Evolutionary conservation across 345 rosid species (phyloP).

Genomic region (Eucalyptus sp.): DNA sequence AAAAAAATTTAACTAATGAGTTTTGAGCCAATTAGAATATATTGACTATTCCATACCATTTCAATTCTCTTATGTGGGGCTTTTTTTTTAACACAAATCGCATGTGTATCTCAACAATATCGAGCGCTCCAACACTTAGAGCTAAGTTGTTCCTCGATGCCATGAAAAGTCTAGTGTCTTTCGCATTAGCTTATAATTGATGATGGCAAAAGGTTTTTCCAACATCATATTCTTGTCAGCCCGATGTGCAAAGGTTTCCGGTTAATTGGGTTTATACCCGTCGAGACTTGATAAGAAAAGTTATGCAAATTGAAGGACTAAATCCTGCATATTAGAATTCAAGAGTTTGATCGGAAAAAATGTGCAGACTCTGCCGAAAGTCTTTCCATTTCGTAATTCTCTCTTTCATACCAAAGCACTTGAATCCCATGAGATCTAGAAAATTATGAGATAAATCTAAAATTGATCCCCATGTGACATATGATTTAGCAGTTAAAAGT

Average conservation of each 20-base stretch:
- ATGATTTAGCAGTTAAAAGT: not conserved
- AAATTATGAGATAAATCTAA: not conserved
- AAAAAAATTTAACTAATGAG: not conserved
- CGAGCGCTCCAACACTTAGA: not conserved
- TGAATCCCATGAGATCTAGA: not conserved
- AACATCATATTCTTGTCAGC: not conserved
- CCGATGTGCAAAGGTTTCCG: not conserved
- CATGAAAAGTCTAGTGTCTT: not conserved
- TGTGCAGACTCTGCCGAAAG: not conserved
- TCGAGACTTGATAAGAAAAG: not conserved
- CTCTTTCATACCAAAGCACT: not conserved
- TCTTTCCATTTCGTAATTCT: not conserved
- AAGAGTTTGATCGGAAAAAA: not conserved
- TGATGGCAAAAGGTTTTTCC: not conserved
- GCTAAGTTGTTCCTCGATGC: not conserved
- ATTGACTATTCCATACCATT: not conserved
- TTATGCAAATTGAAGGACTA: not conserved
- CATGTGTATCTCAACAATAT: not conserved
- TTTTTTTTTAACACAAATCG: not conserved
- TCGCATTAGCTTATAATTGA: not conserved
- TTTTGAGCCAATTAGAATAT: not conserved
- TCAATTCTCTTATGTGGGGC: rapidly evolving
- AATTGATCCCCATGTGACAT: not conserved
- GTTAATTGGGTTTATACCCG: not conserved
- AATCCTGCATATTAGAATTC: not conserved